Percentiles rank a stretch among this genome's conserved stretches.
phyloP scores from a whole-genome alignment of 441 rosid species.

The Corymbia calophylla region DNA sequence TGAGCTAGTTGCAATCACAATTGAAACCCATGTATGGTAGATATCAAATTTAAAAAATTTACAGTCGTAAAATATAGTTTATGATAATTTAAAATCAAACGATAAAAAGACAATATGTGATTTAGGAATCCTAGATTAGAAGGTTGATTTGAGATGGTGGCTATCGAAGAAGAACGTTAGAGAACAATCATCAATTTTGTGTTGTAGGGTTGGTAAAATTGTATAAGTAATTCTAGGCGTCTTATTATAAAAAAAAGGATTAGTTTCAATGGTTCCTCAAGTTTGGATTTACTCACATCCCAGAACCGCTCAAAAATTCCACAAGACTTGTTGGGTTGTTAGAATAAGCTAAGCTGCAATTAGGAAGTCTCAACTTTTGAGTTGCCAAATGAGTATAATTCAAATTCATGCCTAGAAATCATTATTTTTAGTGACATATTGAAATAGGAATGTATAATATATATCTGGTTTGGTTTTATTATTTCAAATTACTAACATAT shows the following conservation, averaged over 20 bases:
- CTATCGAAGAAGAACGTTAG: neutral
- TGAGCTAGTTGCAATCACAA: neutral
- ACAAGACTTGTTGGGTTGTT: neutral
- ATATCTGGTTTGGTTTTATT: neutral
- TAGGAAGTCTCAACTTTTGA: neutral
- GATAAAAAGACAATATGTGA: neutral
- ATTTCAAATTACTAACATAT: neutral
- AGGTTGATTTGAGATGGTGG: neutral
- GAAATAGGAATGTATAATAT: neutral
- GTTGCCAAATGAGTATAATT: neutral
- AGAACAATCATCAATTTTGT: neutral
- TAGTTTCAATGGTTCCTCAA: neutral
- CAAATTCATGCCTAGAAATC: neutral
- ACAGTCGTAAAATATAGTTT: neutral
- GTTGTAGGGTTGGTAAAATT: neutral
- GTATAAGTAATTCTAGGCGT: neutral
- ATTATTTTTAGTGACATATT: neutral
- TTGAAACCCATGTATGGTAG: rapidly evolving
- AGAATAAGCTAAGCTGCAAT: neutral
- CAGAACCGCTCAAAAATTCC: neutral
- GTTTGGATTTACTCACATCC: neutral
- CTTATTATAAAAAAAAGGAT: neutral
- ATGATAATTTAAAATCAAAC: neutral
- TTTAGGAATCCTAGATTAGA: neutral
- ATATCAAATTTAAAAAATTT: neutral